Evolutionary conservation across 305 asterid species (phyloP).

Genomic region (Fraxinus sp.): DNA sequence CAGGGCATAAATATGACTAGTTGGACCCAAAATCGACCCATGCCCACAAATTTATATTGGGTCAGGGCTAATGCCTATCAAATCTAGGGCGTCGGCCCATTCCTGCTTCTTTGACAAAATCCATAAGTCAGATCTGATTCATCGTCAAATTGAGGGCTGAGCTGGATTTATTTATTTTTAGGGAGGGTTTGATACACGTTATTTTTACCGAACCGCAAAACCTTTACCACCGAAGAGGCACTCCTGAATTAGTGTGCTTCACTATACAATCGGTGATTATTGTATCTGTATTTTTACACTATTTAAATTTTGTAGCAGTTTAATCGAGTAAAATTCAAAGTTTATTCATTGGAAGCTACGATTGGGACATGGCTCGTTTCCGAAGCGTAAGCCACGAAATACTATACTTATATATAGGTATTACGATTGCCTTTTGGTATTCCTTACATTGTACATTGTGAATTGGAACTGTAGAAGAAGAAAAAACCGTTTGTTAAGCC

Average conservation of each 20-base stretch:
- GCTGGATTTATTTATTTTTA: too few species aligned
- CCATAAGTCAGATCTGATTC: background rate
- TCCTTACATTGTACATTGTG: background rate
- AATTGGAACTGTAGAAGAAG: conserved; percentile 42
- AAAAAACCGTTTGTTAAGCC: conserved; percentile 61
- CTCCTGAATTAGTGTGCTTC: background rate
- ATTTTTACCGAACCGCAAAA: background rate
- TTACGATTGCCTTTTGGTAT: background rate
- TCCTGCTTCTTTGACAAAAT: background rate
- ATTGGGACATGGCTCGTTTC: conserved; percentile 56
- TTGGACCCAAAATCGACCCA: background rate
- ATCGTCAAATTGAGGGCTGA: too few species aligned
- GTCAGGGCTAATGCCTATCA: background rate
- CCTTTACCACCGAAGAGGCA: background rate
- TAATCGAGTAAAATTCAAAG: background rate
- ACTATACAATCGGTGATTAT: background rate
- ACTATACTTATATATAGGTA: background rate
- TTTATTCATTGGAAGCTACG: background rate
- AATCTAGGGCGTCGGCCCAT: background rate
- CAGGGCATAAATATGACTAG: background rate
- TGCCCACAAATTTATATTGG: background rate
- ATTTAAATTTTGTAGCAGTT: background rate
- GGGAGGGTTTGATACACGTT: too few species aligned
- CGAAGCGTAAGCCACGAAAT: conserved; percentile 40
- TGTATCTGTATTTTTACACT: background rate